Evolutionary conservation across 2,329 filamentous ascomycete species (phyloP).

Genomic region (Metarhizium humberi): DNA sequence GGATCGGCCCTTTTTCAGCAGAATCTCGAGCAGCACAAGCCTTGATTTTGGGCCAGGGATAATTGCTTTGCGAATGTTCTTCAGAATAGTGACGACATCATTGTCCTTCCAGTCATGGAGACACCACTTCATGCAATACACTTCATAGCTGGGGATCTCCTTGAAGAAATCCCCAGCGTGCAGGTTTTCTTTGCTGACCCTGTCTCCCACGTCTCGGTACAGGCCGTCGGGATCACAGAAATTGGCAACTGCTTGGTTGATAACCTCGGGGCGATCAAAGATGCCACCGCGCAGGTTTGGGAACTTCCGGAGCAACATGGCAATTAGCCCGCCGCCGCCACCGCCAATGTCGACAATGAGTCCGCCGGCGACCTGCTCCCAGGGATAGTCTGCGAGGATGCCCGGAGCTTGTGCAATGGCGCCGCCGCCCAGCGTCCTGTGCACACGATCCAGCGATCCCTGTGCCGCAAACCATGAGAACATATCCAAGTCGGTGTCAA

Average conservation of each 20-base stretch:
- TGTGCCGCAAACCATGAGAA: slow-evolving; percentile 26
- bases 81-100: slow-evolving; percentile 18
- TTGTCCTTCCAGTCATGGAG: slow-evolving; percentile 31
- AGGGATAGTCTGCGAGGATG: slow-evolving; percentile 30
- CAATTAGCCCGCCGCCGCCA: slow-evolving; percentile 28
- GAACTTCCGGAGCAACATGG: slow-evolving; percentile 21
- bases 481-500: slow-evolving; percentile 28
- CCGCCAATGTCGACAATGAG: slow-evolving; percentile 30
- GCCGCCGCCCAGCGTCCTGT: slow-evolving; percentile 26
- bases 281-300: slow-evolving; percentile 22
- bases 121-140: slow-evolving; percentile 29
- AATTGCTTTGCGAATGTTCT: slow-evolving; percentile 21
- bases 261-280: slow-evolving; percentile 23
- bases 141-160: slow-evolving; percentile 19
- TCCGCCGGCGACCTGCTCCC: slow-evolving; percentile 24
- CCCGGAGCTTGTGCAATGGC: slow-evolving; percentile 27
- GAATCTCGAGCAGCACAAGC: slow-evolving; percentile 27
- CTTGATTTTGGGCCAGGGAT: slow-evolving; percentile 13
- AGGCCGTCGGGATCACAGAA: slow-evolving; percentile 18
- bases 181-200: slow-evolving; percentile 14
- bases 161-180: slow-evolving; percentile 28
- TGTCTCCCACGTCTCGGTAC: slow-evolving; percentile 22
- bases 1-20: slow-evolving; percentile 21
- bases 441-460: slow-evolving; percentile 23
- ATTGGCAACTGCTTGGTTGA: slow-evolving; percentile 18